These are phyloP conservation scores for Boletus speciosus DNA, from an alignment of 768 basidiomycete genomes.

Conservation along the genomic window DNA sequence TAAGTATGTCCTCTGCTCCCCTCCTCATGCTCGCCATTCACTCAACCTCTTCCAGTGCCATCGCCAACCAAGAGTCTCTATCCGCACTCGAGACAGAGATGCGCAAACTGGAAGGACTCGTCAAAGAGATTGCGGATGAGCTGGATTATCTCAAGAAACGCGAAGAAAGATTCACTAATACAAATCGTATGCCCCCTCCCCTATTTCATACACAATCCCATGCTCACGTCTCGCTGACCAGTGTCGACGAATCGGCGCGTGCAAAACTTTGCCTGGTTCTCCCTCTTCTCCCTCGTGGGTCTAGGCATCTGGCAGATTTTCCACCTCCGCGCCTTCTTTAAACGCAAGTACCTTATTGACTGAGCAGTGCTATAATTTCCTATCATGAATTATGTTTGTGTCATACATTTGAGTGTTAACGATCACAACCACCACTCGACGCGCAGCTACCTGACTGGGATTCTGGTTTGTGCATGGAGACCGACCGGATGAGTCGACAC, in stretches of 20 bases:
- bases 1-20: conserved; percentile 61
- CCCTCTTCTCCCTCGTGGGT: conserved; percentile 69
- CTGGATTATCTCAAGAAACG: conserved; percentile 85
- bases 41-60: conserved; percentile 58
- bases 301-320: conserved; percentile 94
- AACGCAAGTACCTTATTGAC: conserved; percentile 91
- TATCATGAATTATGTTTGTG: conserved; percentile 1
- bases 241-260: conserved; percentile 92
- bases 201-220: no score
- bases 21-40: neutral
- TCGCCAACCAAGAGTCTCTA: conserved; percentile 96
- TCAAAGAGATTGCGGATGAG: conserved; percentile 94
- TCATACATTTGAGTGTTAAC: neutral
- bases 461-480: neutral
- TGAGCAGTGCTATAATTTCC: conserved; percentile 31
- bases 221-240: conserved; percentile 28
- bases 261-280: conserved; percentile 90
- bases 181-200: conserved; percentile 70
- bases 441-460: neutral
- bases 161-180: conserved; percentile 84
- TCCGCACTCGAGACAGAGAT: conserved; percentile 97
- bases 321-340: conserved; percentile 94
- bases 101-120: conserved; percentile 93
- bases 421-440: neutral
- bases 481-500: neutral